Conservation (phyloP, 1,139 yeast species). For the Arxiozyma telluris region DNA sequence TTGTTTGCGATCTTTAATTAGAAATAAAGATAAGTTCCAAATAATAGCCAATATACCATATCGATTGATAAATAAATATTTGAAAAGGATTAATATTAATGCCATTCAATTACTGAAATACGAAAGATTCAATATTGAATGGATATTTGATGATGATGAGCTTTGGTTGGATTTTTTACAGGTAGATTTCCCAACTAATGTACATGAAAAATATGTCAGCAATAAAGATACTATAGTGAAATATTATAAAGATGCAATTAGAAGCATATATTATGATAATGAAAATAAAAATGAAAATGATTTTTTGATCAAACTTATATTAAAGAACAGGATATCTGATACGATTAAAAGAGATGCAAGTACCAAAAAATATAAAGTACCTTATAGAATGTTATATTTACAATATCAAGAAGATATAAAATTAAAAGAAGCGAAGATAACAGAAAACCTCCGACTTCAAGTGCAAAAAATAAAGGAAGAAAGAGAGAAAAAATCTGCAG, state of each 20-base stretch:
- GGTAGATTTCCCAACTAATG: conserved; percentile 42
- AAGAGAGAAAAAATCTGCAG: conserved; percentile 41
- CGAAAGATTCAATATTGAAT: conserved; percentile 38
- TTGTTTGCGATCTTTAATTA: conserved; percentile 22
- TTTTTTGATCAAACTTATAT: conserved; percentile 5
- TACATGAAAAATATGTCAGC: conserved; percentile 17
- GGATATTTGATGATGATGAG: conserved; percentile 42
- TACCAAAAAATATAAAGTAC: conserved; percentile 26
- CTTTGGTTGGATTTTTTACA: conserved; percentile 41
- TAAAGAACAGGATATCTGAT: conserved; percentile 9
- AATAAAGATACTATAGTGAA: conserved; percentile 16
- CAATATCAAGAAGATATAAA: conserved; percentile 40
- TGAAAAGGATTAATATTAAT: conserved; percentile 39
- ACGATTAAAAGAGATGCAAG: conserved; percentile 12
- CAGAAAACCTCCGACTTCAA: conserved; percentile 40
- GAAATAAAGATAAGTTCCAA: conserved; percentile 19
- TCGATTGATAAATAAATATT: conserved; percentile 38
- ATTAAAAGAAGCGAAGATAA: conserved; percentile 41
- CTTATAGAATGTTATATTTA: conserved; percentile 36
- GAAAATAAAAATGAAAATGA: conserved; percentile 4
- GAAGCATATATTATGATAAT: conserved; percentile 1
- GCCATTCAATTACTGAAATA: conserved; percentile 40
- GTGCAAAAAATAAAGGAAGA: conserved; percentile 37
- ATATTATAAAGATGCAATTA: conserved; percentile 11
- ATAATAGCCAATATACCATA: conserved; percentile 45